A percentile compares a stretch with the other conserved stretches of the same genome.
These are phyloP conservation scores for Colletotrichum sp. DNA, from an alignment of 2,329 filamentous ascomycete species.

Conservation along the genomic window DNA sequence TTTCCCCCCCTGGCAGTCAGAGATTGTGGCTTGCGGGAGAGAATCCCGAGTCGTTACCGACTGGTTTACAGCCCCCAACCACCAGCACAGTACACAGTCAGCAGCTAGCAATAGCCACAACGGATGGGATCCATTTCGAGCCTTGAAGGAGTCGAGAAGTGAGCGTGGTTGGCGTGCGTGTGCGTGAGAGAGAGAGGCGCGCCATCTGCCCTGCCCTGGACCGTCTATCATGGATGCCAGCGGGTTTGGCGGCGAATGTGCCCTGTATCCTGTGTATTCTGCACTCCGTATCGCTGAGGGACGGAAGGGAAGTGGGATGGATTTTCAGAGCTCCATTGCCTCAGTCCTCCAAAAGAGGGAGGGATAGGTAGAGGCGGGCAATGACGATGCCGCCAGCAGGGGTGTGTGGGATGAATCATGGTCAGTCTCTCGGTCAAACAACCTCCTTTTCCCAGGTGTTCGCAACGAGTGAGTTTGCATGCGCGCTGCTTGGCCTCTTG, in stretches of 20 bases:
- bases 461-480: not conserved
- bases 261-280: not conserved
- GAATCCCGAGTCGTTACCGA: constrained; percentile 14
- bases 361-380: not conserved
- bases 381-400: not conserved
- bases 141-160: not conserved
- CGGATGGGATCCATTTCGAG: not conserved
- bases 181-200: not conserved
- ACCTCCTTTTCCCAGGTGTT: not conserved
- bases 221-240: not conserved
- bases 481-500: not conserved
- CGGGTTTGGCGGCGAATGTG: constrained; percentile 10
- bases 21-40: not conserved
- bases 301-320: constrained; percentile 13
- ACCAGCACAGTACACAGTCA: not conserved
- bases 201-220: not conserved
- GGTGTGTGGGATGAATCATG: constrained; percentile 11
- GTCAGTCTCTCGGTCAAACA: constrained; percentile 17
- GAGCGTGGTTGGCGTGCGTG: not conserved
- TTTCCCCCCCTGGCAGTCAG: not conserved
- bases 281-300: not conserved
- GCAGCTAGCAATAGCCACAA: not conserved
- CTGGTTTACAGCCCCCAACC: not conserved
- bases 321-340: not conserved
- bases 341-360: not conserved